Evolutionary conservation across 2,329 filamentous ascomycete species (phyloP).

Genomic region (Zymoseptoria ardabiliae): DNA sequence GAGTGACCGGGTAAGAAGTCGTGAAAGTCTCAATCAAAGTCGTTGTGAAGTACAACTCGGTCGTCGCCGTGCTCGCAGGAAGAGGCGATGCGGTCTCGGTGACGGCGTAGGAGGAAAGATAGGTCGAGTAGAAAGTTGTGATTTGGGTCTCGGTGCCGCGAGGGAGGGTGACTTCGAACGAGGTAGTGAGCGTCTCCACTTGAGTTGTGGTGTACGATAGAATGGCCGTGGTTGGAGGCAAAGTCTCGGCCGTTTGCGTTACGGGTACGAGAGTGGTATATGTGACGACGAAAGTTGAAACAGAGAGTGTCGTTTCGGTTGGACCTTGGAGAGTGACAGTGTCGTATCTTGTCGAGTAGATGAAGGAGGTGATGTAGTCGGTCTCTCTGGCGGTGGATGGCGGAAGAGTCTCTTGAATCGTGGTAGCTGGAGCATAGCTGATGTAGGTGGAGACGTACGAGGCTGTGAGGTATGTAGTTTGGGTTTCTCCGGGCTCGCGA

Average conservation of each 20-base stretch:
- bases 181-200: background rate
- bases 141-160: background rate
- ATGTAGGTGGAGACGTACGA: background rate
- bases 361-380: background rate
- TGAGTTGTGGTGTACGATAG: background rate
- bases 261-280: background rate
- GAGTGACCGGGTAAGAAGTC: background rate
- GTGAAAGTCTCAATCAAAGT: background rate
- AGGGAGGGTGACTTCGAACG: background rate
- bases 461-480: background rate
- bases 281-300: background rate
- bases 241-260: background rate
- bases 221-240: background rate
- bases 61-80: background rate
- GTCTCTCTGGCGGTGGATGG: background rate
- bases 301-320: background rate
- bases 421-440: background rate
- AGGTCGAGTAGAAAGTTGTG: background rate
- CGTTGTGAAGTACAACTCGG: background rate
- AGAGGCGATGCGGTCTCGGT: background rate
- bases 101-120: background rate
- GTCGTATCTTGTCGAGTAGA: background rate
- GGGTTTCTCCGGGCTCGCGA: background rate
- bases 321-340: background rate
- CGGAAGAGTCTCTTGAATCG: background rate